A percentile compares a stretch with the other conserved stretches of the same genome.
Conservation (phyloP, 768 basidiomycete species). For the Phaeotremella skinneri region DNA sequence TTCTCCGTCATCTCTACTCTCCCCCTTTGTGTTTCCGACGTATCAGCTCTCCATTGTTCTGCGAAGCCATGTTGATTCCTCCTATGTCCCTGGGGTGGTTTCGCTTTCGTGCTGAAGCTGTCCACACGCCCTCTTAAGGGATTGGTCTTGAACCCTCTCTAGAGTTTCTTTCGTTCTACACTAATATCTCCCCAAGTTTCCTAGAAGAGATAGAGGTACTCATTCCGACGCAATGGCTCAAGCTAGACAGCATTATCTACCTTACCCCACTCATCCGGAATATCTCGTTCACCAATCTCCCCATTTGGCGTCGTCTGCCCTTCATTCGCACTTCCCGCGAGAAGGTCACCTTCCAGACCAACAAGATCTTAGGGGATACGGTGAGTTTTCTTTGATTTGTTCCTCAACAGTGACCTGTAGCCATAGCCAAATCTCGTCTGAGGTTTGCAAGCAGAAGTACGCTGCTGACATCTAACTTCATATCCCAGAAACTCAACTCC, state of each 20-base stretch:
- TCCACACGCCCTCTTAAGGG: background rate
- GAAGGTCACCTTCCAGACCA: background rate
- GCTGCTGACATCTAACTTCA: background rate
- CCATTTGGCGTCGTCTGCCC: background rate
- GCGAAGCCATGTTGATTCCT: background rate
- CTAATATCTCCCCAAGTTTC: too few relatives aligned
- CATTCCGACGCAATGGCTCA: too few relatives aligned
- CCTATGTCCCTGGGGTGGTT: background rate
- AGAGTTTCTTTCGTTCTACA: too few relatives aligned
- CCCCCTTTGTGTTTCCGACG: background rate
- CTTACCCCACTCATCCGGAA: background rate
- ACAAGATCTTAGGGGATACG: background rate
- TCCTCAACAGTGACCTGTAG: too few relatives aligned
- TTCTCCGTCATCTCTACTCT: background rate
- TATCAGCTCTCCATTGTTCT: background rate
- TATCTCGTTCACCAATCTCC: background rate
- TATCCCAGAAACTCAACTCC: too few relatives aligned
- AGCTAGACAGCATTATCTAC: background rate
- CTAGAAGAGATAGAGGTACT: too few relatives aligned
- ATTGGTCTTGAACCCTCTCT: too few relatives aligned
- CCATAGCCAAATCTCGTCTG: too few relatives aligned
- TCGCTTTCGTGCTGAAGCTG: background rate
- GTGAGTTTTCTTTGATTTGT: too few relatives aligned
- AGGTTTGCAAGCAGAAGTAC: too few relatives aligned
- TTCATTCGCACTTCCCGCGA: background rate